Evolutionary conservation across 1,284 basidiomycete species (phyloP).

Genomic region (Polyporus tsugae): DNA sequence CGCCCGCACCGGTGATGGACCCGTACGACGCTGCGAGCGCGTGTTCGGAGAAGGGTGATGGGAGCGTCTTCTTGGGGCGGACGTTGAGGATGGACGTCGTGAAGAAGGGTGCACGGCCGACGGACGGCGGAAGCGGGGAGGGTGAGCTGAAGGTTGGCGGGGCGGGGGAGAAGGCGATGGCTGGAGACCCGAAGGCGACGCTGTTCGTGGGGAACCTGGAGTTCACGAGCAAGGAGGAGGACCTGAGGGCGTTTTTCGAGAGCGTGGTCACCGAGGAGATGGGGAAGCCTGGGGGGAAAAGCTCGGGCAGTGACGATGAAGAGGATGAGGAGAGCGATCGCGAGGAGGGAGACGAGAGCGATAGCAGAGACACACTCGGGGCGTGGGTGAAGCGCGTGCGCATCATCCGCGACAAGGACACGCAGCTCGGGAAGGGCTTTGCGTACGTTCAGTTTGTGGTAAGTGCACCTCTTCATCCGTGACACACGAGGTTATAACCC

Average conservation of each 20-base stretch:
- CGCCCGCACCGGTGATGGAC: constrained; percentile 61
- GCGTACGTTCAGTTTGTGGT: constrained; percentile 93
- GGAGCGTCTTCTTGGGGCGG: constrained; percentile 77
- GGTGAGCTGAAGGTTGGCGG: background rate
- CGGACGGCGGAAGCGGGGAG: background rate
- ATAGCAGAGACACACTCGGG: constrained; percentile 38
- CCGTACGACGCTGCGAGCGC: constrained; percentile 78
- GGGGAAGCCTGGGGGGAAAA: constrained; percentile 53
- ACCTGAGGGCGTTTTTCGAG: constrained; percentile 90
- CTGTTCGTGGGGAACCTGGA: constrained; percentile 95
- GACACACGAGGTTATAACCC: constrained; percentile 4
- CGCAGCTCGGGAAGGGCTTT: constrained; percentile 97
- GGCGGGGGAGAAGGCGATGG: constrained; percentile 22
- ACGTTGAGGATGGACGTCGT: constrained; percentile 80
- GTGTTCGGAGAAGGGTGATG: constrained; percentile 73
- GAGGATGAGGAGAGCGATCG: constrained; percentile 38
- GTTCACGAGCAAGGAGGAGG: constrained; percentile 92
- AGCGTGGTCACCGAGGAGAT: constrained; percentile 78
- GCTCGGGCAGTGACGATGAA: constrained; percentile 36
- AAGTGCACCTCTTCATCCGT: constrained; percentile 43
- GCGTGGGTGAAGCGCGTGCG: constrained; percentile 88
- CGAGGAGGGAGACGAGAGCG: constrained; percentile 36
- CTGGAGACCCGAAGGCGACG: constrained; percentile 80
- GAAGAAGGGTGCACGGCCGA: constrained; percentile 46
- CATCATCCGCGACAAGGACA: constrained; percentile 90